These are phyloP conservation scores for Pseudonitzschia multiseries DNA, from an alignment of 108 stramenopile species.

Conservation along the genomic window DNA sequence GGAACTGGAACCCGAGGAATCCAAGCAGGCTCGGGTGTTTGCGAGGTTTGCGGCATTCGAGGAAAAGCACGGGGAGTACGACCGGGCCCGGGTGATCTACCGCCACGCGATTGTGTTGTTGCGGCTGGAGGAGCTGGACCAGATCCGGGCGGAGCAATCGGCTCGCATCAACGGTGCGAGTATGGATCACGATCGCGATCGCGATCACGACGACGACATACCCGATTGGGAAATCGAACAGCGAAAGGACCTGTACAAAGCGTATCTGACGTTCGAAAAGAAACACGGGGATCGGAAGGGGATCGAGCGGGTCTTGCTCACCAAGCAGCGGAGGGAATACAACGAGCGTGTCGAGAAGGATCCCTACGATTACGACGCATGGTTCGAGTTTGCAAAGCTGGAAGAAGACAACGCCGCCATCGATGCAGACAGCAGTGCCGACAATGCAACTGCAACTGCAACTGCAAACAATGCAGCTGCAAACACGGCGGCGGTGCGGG, in stretches of 20 bases:
- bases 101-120: slow-evolving; percentile 89
- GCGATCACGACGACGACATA: slow-evolving; percentile 54
- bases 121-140: slow-evolving; percentile 53
- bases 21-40: slow-evolving; percentile 77
- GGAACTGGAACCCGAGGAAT: slow-evolving; percentile 92
- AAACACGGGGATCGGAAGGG: slow-evolving; percentile 91
- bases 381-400: slow-evolving; percentile 97
- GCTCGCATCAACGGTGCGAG: neutral
- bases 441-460: neutral
- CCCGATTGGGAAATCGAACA: slow-evolving; percentile 69
- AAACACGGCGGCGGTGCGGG: slow-evolving; percentile 49
- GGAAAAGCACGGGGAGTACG: slow-evolving; percentile 96
- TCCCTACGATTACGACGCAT: slow-evolving; percentile 94
- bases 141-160: slow-evolving; percentile 27
- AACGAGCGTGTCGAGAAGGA: slow-evolving; percentile 69
- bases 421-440: slow-evolving; percentile 47
- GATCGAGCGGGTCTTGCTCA: slow-evolving; percentile 88
- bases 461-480: neutral
- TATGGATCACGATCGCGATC: too few relatives aligned
- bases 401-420: slow-evolving; percentile 64
- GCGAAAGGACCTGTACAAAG: slow-evolving; percentile 89
- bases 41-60: slow-evolving; percentile 86
- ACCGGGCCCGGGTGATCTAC: slow-evolving; percentile 96
- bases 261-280: slow-evolving; percentile 98
- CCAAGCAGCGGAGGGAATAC: slow-evolving; percentile 87